Conservation (phyloP, 2,329 filamentous ascomycete species). For the Phaeophleospora eucalypticola region DNA sequence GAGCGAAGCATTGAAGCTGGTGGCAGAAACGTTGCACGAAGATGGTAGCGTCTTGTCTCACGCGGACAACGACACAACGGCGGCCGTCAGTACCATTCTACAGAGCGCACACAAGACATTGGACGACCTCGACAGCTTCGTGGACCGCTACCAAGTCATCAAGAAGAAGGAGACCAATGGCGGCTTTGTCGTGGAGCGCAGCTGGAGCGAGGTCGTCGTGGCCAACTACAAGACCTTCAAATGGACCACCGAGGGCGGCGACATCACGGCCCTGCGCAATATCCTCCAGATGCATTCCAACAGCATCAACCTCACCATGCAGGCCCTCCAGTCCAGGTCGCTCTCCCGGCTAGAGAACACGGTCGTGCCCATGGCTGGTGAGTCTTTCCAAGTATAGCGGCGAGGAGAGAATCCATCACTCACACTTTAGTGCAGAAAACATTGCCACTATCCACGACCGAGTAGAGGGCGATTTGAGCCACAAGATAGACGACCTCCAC, state of each 20-base stretch:
- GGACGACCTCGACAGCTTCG: conserved; percentile 42
- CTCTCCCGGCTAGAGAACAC: conserved; percentile 30
- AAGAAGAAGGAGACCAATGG: conserved; percentile 38
- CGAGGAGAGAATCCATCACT: background rate
- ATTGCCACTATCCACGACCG: conserved; percentile 30
- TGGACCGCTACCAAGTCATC: conserved; percentile 45
- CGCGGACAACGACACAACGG: conserved; percentile 34
- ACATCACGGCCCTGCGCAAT: conserved; percentile 37
- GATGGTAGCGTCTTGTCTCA: conserved; percentile 34
- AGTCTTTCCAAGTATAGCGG: background rate
- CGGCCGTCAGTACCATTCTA: conserved; percentile 39
- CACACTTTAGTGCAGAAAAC: conserved; percentile 15
- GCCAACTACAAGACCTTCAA: conserved; percentile 41
- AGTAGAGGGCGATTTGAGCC: conserved; percentile 24
- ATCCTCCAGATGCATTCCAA: conserved; percentile 42
- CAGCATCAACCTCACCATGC: conserved; percentile 38
- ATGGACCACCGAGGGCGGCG: conserved; percentile 45
- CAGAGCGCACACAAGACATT: conserved; percentile 38
- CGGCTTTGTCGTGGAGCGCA: conserved; percentile 40
- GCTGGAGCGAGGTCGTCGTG: conserved; percentile 43
- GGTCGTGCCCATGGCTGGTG: conserved; percentile 30
- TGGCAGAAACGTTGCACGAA: conserved; percentile 43
- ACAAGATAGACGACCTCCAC: conserved; percentile 30
- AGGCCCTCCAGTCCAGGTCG: conserved; percentile 42
- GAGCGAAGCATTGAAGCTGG: conserved; percentile 40